phyloP scores from a whole-genome alignment of 176 grass and related monocot species.

The Oryza brachyantha region DNA sequence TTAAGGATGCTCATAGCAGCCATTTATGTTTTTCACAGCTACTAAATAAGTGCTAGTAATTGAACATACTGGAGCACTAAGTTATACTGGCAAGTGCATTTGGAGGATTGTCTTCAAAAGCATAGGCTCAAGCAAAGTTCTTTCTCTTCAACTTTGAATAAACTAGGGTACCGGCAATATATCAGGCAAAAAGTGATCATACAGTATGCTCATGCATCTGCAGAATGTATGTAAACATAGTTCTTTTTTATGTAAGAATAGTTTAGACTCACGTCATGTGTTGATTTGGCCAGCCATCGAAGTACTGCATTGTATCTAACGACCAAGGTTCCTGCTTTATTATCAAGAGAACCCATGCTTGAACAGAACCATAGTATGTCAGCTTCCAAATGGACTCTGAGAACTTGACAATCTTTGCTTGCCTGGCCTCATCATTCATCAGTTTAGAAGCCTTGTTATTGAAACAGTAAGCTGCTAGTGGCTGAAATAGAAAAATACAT shows the following conservation, averaged over 20 bases:
- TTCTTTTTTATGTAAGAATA: not conserved
- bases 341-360: conserved; percentile 80
- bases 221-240: not conserved
- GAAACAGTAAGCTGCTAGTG: conserved; percentile 63
- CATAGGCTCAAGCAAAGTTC: not conserved
- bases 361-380: conserved; percentile 80
- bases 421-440: conserved; percentile 60
- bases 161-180: not conserved
- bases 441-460: conserved; percentile 48
- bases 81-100: not conserved
- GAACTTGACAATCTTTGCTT: conserved; percentile 79
- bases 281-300: conserved; percentile 84
- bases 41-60: not conserved
- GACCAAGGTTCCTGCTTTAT: conserved; percentile 91
- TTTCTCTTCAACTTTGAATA: not conserved
- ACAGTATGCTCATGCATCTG: not conserved
- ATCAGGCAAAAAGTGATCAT: not conserved
- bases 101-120: not conserved
- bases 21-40: not conserved
- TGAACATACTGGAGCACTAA: not conserved
- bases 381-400: conserved; percentile 99
- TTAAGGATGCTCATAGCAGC: not conserved
- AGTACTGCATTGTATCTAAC: conserved; percentile 74
- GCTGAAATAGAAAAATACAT: conserved; percentile 50
- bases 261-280: conserved; percentile 53